These are phyloP conservation scores for Nannochloris sp. DNA, from an alignment of 139 green algal genomes.

Conservation along the genomic window DNA sequence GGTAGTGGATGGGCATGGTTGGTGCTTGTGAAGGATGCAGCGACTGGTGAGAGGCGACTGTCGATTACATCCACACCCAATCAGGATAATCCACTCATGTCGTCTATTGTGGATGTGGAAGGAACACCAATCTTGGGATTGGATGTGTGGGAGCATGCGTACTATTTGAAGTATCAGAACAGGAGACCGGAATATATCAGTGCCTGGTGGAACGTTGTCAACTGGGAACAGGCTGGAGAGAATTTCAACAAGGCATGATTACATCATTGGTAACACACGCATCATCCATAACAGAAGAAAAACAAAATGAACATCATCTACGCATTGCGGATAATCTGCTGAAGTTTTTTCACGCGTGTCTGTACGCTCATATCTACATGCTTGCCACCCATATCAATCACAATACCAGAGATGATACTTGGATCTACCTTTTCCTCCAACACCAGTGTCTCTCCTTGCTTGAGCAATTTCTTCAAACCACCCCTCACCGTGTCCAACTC, in stretches of 20 bases:
- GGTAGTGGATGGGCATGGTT: constrained; percentile 82
- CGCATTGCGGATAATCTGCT: constrained; percentile 32
- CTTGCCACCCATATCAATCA: constrained; percentile 71
- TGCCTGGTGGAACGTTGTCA: constrained; percentile 68
- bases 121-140: constrained; percentile 40
- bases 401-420: constrained; percentile 60
- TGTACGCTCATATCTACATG: constrained; percentile 67
- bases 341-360: constrained; percentile 44
- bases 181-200: constrained; percentile 42
- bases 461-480: constrained; percentile 43
- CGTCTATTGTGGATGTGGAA: neutral
- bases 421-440: constrained; percentile 52
- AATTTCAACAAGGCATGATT: constrained; percentile 12
- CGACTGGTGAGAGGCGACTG: constrained; percentile 25
- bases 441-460: constrained; percentile 44
- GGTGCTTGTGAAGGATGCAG: constrained; percentile 43
- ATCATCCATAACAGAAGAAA: too few relatives aligned
- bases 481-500: constrained; percentile 49
- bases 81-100: constrained; percentile 43
- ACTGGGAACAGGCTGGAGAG: constrained; percentile 40
- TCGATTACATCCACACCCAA: constrained; percentile 64
- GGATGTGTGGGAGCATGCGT: constrained; percentile 56
- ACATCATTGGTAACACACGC: neutral
- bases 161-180: constrained; percentile 29
- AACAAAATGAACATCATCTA: neutral